These are phyloP conservation scores for Saccharomycopsis selenospora DNA, from an alignment of 805 yeast genomes.

Conservation along the genomic window DNA sequence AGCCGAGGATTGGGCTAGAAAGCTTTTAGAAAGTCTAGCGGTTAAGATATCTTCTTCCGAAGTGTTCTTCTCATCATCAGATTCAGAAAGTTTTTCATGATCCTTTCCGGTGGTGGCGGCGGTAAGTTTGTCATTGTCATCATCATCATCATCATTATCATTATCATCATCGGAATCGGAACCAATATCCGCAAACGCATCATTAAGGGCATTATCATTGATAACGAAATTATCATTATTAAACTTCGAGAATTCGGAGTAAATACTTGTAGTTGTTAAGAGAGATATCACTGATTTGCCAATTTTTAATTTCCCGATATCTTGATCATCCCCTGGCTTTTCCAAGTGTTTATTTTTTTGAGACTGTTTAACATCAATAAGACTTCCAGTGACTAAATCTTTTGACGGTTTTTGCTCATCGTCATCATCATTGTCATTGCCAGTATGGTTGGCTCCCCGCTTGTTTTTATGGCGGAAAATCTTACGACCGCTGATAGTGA, in stretches of 20 bases:
- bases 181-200: slow-evolving; percentile 16
- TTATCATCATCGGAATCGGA: slow-evolving; percentile 13
- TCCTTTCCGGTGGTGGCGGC: not conserved
- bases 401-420: slow-evolving; percentile 24
- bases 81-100: slow-evolving; percentile 7
- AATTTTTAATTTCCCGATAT: slow-evolving; percentile 25
- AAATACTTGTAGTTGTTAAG: slow-evolving; percentile 51
- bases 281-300: slow-evolving; percentile 48
- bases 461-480: not conserved
- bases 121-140: slow-evolving; percentile 11
- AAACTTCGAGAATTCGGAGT: slow-evolving; percentile 31
- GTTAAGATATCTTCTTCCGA: too few species aligned
- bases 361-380: slow-evolving; percentile 11
- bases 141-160: slow-evolving; percentile 19
- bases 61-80: too few species aligned
- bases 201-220: slow-evolving; percentile 1
- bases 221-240: slow-evolving; percentile 6
- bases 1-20: too few species aligned
- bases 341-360: slow-evolving; percentile 29
- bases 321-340: slow-evolving; percentile 28
- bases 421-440: slow-evolving; percentile 19
- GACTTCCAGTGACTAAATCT: slow-evolving; percentile 1
- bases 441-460: not conserved
- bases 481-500: not conserved
- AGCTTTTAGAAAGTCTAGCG: too few species aligned